Conservation (phyloP, 371 early-diverging fungal genomes). For the Mycotypha africana region DNA sequence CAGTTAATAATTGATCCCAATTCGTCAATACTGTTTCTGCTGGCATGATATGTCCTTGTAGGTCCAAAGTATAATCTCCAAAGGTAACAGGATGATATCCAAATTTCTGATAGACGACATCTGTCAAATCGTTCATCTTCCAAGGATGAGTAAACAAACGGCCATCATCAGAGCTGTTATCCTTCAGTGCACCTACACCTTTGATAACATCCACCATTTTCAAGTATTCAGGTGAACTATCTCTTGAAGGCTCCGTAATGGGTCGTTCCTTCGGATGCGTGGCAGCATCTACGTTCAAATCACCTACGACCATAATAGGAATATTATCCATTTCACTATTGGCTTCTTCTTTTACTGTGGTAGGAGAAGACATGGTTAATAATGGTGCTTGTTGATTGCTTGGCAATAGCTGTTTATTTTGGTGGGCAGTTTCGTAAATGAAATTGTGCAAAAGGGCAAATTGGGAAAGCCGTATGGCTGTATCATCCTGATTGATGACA, state of each 20-base stretch:
- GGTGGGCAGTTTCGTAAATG: slow-evolving; percentile 39
- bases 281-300: slow-evolving; percentile 70
- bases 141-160: slow-evolving; percentile 19
- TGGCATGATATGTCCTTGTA: slow-evolving; percentile 33
- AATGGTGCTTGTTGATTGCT: too few relatives aligned
- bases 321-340: too few relatives aligned
- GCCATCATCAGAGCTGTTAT: background rate
- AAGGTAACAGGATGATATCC: slow-evolving; percentile 76
- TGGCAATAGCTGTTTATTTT: too few relatives aligned
- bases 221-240: slow-evolving; percentile 51
- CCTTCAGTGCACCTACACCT: slow-evolving; percentile 36
- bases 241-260: slow-evolving; percentile 26
- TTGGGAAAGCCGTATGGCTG: slow-evolving; percentile 56
- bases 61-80: slow-evolving; percentile 51
- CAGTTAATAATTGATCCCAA: slow-evolving; percentile 41
- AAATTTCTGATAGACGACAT: slow-evolving; percentile 47
- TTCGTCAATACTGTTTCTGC: slow-evolving; percentile 60
- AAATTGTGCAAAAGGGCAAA: slow-evolving; percentile 59
- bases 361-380: too few relatives aligned
- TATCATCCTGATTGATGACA: slow-evolving; percentile 48
- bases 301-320: slow-evolving; percentile 70
- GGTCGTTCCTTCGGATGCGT: slow-evolving; percentile 31
- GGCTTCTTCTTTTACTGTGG: too few relatives aligned
- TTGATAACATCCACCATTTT: slow-evolving; percentile 60
- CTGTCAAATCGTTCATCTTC: slow-evolving; percentile 29